phyloP scores from a whole-genome alignment of 192 early-diverging fungal genomes.

The Hyaloraphidium curvatum region DNA sequence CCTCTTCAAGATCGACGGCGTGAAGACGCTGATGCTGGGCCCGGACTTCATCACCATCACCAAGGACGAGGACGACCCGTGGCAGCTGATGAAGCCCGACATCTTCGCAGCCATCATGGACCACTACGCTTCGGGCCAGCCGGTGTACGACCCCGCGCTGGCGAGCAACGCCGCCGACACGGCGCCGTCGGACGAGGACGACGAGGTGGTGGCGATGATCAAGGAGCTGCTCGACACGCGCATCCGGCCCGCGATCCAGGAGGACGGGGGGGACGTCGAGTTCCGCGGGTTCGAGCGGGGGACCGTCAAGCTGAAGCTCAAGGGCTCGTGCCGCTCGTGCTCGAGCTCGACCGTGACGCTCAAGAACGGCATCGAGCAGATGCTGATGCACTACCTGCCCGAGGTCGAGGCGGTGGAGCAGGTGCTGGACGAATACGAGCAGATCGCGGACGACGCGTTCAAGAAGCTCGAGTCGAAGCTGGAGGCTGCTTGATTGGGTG shows the following conservation, averaged over 20 bases:
- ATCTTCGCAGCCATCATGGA: constrained; percentile 93
- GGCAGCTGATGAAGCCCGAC: constrained; percentile 97
- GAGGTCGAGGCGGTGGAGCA: constrained; percentile 79
- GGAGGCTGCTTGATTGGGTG: neutral
- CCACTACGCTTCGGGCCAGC: constrained; percentile 65
- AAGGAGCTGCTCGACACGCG: constrained; percentile 93
- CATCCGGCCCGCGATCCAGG: constrained; percentile 80
- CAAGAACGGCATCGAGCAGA: constrained; percentile 98
- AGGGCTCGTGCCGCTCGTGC: constrained; percentile 90
- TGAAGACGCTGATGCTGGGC: constrained; percentile 73
- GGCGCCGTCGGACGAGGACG: constrained; percentile 54
- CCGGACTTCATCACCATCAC: constrained; percentile 90
- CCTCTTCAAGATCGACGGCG: constrained; percentile 88
- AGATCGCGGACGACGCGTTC: constrained; percentile 62
- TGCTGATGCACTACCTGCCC: constrained; percentile 97
- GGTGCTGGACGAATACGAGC: constrained; percentile 68
- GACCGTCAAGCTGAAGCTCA: constrained; percentile 74
- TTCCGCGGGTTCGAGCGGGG: constrained; percentile 76
- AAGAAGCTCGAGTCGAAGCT: constrained; percentile 49
- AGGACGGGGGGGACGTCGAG: constrained; percentile 98
- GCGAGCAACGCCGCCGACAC: constrained; percentile 30
- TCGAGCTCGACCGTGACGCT: constrained; percentile 73
- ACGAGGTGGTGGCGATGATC: constrained; percentile 90
- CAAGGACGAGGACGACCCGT: constrained; percentile 70
- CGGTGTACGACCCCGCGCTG: constrained; percentile 31